These are phyloP conservation scores for Fibroporia radiculosa DNA, from an alignment of 768 basidiomycete genomes.

Conservation along the genomic window DNA sequence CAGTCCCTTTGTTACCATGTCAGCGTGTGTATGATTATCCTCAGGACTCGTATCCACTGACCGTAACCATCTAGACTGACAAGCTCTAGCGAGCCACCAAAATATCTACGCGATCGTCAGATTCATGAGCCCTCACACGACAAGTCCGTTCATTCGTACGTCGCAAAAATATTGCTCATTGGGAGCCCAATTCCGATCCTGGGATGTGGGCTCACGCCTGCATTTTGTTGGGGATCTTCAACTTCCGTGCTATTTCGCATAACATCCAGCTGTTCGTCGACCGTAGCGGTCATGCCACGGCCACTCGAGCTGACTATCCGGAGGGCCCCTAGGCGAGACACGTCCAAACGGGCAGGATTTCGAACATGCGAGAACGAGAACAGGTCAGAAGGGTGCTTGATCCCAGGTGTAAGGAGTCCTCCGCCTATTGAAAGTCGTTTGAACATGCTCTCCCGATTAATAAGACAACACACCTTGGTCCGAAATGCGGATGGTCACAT, in stretches of 20 bases:
- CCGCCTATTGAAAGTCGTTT: constrained; percentile 43
- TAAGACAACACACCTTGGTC: constrained; percentile 57
- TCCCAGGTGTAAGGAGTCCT: constrained; percentile 48
- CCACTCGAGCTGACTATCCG: constrained; percentile 53
- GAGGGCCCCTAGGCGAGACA: constrained; percentile 59
- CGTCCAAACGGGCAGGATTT: constrained; percentile 62
- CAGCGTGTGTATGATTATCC: not conserved
- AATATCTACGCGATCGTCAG: constrained; percentile 46
- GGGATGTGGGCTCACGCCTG: constrained; percentile 44
- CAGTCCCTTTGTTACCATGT: constrained; percentile 47
- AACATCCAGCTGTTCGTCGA: constrained; percentile 65
- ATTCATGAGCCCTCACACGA: not conserved
- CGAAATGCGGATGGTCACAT: constrained; percentile 80
- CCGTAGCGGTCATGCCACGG: constrained; percentile 65
- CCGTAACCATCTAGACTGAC: constrained; percentile 83
- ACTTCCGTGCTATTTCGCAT: constrained; percentile 30
- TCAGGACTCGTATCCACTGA: constrained; percentile 28
- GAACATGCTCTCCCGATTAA: constrained; percentile 6
- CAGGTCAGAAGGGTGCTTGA: constrained; percentile 64
- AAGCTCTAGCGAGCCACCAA: constrained; percentile 73
- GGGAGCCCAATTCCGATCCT: constrained; percentile 78
- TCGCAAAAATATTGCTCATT: constrained; percentile 86
- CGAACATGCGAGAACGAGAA: constrained; percentile 87
- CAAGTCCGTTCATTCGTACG: constrained; percentile 30
- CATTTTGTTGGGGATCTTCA: constrained; percentile 32